Conservation (phyloP, 1,284 basidiomycete species). For the Leucocoprinus gongylophorus region DNA sequence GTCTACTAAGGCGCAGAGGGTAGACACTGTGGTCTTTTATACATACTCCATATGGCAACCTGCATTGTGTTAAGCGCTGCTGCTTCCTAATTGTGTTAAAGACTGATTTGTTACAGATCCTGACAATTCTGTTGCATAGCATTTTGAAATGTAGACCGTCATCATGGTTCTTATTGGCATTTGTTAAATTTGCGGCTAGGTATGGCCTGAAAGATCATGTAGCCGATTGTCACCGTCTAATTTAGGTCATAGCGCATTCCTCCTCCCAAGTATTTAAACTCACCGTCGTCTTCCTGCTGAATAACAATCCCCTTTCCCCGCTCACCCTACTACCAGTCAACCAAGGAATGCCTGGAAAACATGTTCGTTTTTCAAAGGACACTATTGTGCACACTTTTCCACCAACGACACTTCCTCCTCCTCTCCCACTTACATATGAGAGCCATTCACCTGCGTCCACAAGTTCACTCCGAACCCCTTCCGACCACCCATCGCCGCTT, state of each 20-base stretch:
- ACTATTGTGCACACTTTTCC: conserved; percentile 14
- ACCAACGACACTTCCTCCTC: not conserved
- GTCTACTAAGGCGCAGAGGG: no score
- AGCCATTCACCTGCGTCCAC: conserved; percentile 13
- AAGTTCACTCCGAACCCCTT: conserved; percentile 17
- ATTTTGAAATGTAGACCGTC: not conserved
- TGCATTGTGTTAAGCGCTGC: not conserved
- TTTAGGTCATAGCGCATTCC: not conserved
- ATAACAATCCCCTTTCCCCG: not conserved
- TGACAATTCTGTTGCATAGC: not conserved
- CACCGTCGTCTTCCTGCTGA: not conserved
- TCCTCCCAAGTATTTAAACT: not conserved
- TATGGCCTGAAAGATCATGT: not conserved
- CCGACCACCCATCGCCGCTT: conserved; percentile 12
- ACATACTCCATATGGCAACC: not conserved
- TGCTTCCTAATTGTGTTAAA: not conserved
- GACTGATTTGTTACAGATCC: not conserved
- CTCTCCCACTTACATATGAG: conserved; percentile 10
- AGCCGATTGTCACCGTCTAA: not conserved
- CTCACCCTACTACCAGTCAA: not conserved
- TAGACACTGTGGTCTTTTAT: no score
- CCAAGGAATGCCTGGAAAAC: conserved; percentile 20
- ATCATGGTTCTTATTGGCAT: not conserved
- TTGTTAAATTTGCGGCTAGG: not conserved
- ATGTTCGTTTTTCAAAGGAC: conserved; percentile 21